Conservation (phyloP, 2,329 filamentous ascomycete species). For the Hypocreales sp. region DNA sequence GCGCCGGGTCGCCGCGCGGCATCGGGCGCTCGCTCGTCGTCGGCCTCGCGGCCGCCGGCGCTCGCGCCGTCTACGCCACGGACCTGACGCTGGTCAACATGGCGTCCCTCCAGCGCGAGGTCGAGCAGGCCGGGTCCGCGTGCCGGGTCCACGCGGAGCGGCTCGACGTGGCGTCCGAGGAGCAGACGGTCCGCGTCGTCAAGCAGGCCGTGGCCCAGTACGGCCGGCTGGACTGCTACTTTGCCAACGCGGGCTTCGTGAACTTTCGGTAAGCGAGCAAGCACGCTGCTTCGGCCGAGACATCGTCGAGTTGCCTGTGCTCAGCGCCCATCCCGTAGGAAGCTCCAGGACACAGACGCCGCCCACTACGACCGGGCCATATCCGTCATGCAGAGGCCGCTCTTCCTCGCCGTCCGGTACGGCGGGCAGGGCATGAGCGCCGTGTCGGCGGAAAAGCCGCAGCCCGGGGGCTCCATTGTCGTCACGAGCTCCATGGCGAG, state of each 20-base stretch:
- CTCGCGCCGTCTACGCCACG: slow-evolving; percentile 6
- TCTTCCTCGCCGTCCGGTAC: slow-evolving; percentile 7
- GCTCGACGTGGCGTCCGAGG: slow-evolving; percentile 1
- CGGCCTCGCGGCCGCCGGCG: slow-evolving; percentile 6
- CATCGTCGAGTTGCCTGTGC: not conserved
- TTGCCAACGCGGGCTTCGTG: slow-evolving; percentile 8
- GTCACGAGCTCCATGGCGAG: slow-evolving; percentile 6
- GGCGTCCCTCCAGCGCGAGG: not conserved
- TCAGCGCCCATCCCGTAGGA: not conserved
- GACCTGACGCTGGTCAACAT: slow-evolving; percentile 5
- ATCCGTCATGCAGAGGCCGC: slow-evolving; percentile 5
- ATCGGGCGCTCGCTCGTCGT: slow-evolving; percentile 11
- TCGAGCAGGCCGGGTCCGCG: not conserved
- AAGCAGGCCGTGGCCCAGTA: not conserved
- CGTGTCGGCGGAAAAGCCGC: slow-evolving; percentile 2
- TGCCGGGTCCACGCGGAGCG: not conserved
- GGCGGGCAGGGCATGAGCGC: slow-evolving; percentile 6
- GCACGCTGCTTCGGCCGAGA: too few species aligned
- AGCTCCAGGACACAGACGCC: slow-evolving; percentile 2
- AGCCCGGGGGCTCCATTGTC: slow-evolving; percentile 5
- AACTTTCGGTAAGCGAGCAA: slow-evolving; percentile 6
- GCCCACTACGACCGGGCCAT: slow-evolving; percentile 1
- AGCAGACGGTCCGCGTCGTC: not conserved
- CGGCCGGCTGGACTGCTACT: slow-evolving; percentile 8
- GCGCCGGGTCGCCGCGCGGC: slow-evolving; percentile 11